Evolutionary conservation across 139 green algal genomes (phyloP).

Genomic region (Mesostigma viride): DNA sequence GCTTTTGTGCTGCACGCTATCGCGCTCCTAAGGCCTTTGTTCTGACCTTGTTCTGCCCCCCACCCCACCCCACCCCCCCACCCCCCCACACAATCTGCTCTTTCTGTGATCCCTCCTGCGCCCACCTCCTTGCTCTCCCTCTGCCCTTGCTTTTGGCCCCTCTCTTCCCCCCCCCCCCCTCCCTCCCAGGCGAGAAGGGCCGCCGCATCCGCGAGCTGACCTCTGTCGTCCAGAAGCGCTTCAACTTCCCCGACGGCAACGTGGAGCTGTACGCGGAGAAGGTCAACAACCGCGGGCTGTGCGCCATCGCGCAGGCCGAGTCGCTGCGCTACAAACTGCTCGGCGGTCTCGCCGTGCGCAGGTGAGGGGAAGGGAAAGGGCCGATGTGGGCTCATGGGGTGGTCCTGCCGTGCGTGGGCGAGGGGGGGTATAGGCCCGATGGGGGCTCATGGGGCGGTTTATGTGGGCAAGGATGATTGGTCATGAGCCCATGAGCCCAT

Average conservation of each 20-base stretch:
- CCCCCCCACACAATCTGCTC: too few relatives aligned
- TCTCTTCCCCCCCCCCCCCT: too few relatives aligned
- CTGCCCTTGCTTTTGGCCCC: neutral
- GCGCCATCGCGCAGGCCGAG: conserved; percentile 94
- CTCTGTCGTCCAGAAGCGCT: conserved; percentile 96
- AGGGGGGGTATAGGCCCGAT: too few relatives aligned
- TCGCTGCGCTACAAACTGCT: conserved; percentile 99
- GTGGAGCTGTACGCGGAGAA: conserved; percentile 99
- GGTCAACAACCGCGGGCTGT: conserved; percentile 93
- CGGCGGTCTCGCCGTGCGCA: conserved; percentile 87
- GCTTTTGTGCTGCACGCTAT: too few relatives aligned
- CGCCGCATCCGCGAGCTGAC: conserved; percentile 96
- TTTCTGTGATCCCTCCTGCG: neutral
- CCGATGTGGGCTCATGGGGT: too few relatives aligned
- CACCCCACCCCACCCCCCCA: too few relatives aligned
- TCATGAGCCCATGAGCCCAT: too few relatives aligned
- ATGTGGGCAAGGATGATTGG: too few relatives aligned
- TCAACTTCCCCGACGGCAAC: conserved; percentile 85
- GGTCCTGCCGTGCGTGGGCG: too few relatives aligned
- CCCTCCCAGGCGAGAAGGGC: conserved; percentile 95
- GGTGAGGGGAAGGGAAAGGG: conserved; percentile 77
- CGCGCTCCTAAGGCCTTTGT: too few relatives aligned
- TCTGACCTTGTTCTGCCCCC: too few relatives aligned
- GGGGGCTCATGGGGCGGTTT: neutral
- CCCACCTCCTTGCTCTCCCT: neutral